These are phyloP conservation scores for Xylariaceae sp. DNA, from an alignment of 2,329 filamentous ascomycete species.

Conservation along the genomic window DNA sequence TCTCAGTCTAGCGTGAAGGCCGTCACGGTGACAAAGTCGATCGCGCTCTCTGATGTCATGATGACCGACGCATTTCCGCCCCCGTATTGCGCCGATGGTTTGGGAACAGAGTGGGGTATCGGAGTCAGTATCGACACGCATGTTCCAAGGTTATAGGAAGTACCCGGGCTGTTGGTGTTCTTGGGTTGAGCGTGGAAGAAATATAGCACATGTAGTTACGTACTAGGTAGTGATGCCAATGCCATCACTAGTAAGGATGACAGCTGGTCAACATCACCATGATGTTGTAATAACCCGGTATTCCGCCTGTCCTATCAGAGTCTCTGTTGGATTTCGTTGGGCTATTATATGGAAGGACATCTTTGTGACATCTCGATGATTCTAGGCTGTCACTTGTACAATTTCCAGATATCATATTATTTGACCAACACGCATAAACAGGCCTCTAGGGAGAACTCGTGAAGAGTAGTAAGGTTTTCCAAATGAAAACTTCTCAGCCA, in stretches of 20 bases:
- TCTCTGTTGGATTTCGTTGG: not conserved
- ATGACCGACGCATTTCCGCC: slow-evolving; percentile 11
- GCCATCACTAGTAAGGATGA: not conserved
- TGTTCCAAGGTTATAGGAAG: too few relatives aligned
- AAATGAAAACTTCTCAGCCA: slow-evolving; percentile 18
- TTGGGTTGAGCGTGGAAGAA: not conserved
- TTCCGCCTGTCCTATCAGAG: not conserved
- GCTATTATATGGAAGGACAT: not conserved
- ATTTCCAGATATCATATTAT: not conserved
- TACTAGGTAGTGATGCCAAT: too few relatives aligned
- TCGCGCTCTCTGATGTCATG: slow-evolving; percentile 20
- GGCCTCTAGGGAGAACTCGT: not conserved
- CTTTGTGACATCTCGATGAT: not conserved
- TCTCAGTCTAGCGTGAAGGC: not conserved
- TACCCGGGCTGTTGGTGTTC: not conserved
- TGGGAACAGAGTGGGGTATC: not conserved
- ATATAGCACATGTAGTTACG: not conserved
- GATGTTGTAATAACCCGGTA: not conserved
- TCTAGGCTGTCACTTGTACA: not conserved
- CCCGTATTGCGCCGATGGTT: not conserved
- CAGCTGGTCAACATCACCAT: not conserved
- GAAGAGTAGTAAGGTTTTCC: too few relatives aligned
- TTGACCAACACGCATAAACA: not conserved
- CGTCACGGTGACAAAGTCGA: slow-evolving; percentile 19
- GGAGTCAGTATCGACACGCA: too few relatives aligned